These are phyloP conservation scores for Aspergillus unguis DNA, from an alignment of 2,329 filamentous ascomycete genomes.

Conservation along the genomic window DNA sequence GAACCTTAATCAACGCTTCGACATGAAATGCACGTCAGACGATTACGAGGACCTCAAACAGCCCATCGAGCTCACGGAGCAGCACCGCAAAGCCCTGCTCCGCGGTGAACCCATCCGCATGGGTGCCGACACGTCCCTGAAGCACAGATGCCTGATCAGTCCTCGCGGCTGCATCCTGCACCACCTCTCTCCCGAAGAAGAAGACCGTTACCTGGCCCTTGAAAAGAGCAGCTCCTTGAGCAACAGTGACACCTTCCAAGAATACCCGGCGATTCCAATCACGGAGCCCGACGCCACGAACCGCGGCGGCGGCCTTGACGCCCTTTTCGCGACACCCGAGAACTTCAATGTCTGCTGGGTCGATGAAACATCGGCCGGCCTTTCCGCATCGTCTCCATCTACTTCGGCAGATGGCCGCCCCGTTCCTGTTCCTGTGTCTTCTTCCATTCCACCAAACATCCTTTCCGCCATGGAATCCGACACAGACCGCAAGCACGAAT, in stretches of 20 bases:
- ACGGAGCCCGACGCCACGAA: conserved; percentile 44
- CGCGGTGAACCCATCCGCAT: conserved; percentile 43
- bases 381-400: conserved; percentile 26
- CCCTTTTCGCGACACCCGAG: conserved; percentile 44
- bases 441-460: conserved; percentile 34
- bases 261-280: conserved; percentile 36
- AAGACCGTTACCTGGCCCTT: conserved; percentile 44
- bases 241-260: conserved; percentile 32
- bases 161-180: conserved; percentile 45
- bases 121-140: conserved; percentile 35
- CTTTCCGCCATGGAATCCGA: conserved; percentile 40
- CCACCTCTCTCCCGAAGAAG: conserved; percentile 46
- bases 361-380: conserved; percentile 30
- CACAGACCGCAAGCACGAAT: conserved; percentile 36
- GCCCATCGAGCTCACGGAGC: conserved; percentile 40
- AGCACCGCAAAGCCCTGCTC: conserved; percentile 41
- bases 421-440: background rate
- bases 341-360: conserved; percentile 47
- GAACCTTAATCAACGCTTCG: conserved; percentile 39
- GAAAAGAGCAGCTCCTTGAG: conserved; percentile 36
- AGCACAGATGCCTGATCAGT: conserved; percentile 44
- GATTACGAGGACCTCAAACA: conserved; percentile 41
- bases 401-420: conserved; percentile 22
- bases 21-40: conserved; percentile 41
- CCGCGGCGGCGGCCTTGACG: conserved; percentile 44